Evolutionary conservation across 2,329 filamentous ascomycete genomes (phyloP), one percentile per base, ranked within the genome.

Genomic region (Fusarium sororula): DNA sequence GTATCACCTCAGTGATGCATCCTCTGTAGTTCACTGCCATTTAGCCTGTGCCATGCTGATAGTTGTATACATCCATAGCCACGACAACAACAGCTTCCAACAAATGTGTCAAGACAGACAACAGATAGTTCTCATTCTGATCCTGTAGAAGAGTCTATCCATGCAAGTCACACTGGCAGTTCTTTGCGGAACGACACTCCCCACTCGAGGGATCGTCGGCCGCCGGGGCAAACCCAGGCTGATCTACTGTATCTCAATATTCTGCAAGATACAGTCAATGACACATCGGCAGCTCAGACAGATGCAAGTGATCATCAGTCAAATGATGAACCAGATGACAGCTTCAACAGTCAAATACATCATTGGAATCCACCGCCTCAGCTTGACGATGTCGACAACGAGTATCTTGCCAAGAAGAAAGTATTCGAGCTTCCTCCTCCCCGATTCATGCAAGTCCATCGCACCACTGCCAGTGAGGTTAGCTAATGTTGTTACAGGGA

Each of bases 171-270:
- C 30, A 10, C n/a, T 0, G 39, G 24, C 5, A 50, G 22, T 3
- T 65, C 54, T 6, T 26, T 38, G 8, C 9, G 35, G 1, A 30
- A 66, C 1, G 11, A 30, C 7, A 68, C 38, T 10, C 39, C 66
- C 28, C 28, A 37, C 10, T 57, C 54, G 4, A n/a, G 24, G 1
- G n/a, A 38, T 8, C n/a, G 39, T 3, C 51, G 24, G 4, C 28
- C 41, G 0, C 28, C 50, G 1, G 32, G 54, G 5, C 53, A 57
- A 18, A 3, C 62, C 8, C 57, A 59, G 1, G 44, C 73, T 0
- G 73, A 75, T 12, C 39, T 71, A 5, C 68, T 69, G 1, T 75
- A 75, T 15, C 35, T 75, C 10, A 75, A 70, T 2, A 75, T 75
- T 22, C 37, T 75, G 1, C 63, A 76, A 35, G 74, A 73, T 0